A percentile compares a stretch with the other conserved stretches of the same genome.
These are phyloP conservation scores for Colletotrichum liaoningense DNA, from an alignment of 2,329 filamentous ascomycete genomes.

Conservation along the genomic window DNA sequence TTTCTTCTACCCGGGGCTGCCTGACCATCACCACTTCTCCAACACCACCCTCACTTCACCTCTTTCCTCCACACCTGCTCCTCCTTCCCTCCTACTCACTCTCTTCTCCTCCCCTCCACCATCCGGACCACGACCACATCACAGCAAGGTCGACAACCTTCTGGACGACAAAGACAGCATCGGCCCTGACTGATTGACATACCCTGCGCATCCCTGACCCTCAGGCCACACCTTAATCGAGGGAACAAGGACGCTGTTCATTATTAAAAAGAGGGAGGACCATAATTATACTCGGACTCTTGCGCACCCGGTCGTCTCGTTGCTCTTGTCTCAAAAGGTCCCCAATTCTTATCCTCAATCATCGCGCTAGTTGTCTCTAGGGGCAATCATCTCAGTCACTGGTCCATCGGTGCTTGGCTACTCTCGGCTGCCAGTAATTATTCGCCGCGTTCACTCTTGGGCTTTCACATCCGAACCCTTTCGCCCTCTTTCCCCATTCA, in stretches of 20 bases:
- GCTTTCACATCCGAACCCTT: slow-evolving; percentile 26
- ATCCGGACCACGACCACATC: not conserved
- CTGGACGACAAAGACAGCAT: not conserved
- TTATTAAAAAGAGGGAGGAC: not conserved
- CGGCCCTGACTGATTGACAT: not conserved
- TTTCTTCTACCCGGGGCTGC: slow-evolving; percentile 26
- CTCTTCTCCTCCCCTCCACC: not conserved
- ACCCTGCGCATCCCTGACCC: not conserved
- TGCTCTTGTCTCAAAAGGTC: slow-evolving; percentile 27
- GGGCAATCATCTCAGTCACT: slow-evolving; percentile 21
- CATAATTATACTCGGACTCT: slow-evolving; percentile 26
- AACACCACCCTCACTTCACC: slow-evolving; percentile 3
- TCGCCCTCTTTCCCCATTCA: slow-evolving; percentile 3
- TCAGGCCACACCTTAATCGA: slow-evolving; percentile 6
- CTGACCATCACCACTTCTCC: slow-evolving; percentile 17
- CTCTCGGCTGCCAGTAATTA: slow-evolving; percentile 16
- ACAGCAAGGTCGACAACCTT: not conserved
- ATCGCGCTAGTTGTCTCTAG: slow-evolving; percentile 32
- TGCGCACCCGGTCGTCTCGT: slow-evolving; percentile 17
- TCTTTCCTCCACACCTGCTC: not conserved
- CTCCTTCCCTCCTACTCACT: not conserved
- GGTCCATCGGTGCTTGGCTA: slow-evolving; percentile 20
- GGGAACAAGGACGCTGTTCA: not conserved
- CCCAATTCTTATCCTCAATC: slow-evolving; percentile 25
- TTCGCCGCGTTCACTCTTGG: slow-evolving; percentile 19